Base-by-base conservation (phyloP, 257 asterid genomes). In the Orobanche coerulescens region DNA sequence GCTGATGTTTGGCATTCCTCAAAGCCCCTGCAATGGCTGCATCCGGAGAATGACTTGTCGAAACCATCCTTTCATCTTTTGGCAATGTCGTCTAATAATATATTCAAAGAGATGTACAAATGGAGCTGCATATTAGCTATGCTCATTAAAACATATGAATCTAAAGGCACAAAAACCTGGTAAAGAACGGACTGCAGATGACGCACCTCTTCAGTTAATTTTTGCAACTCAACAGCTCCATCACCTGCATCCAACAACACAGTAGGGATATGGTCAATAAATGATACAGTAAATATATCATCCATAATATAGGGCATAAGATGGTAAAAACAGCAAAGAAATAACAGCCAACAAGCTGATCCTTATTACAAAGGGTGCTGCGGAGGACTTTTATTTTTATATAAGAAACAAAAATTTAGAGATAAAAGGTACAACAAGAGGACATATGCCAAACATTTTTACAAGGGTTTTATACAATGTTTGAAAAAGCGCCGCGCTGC, bases 1-100 rank as follows among this genome's bases (percentile, higher is more conserved):
- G 78, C 67, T 64, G 84, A 66, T 80, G 92, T 79, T 83, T 82
- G 71, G 75, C 63, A 55, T 72, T 87, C 63, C 79, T 76, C 50
- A 94, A 67, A 75, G 85, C 84, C 73, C 83, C 87, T 43, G 89
- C 49, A 66, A 84, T 67, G 71, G 80, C 85, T 69, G 80, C 80
- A 82, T 78, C 84, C 42, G 84, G 76, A 64, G 91, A 62, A 71
- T 86, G 84, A 75, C 82, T 87, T 58, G 82, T 80, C 62, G 96
- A 72, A 73, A 74, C 78, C 66, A 78, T 65, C 79, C 92, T 83
- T 77, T 86, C 96, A 76, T 84, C 96, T 77, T 89, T 89, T 52
- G 94, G 90, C 19, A 84, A 69, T 76, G 83, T 71, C 47, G 86
- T 79, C 99, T 89, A 83, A 66, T 54, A 70, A 71, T 65, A 76